Conservation (phyloP, 306 rosid species). For the Nissolia schottii region DNA sequence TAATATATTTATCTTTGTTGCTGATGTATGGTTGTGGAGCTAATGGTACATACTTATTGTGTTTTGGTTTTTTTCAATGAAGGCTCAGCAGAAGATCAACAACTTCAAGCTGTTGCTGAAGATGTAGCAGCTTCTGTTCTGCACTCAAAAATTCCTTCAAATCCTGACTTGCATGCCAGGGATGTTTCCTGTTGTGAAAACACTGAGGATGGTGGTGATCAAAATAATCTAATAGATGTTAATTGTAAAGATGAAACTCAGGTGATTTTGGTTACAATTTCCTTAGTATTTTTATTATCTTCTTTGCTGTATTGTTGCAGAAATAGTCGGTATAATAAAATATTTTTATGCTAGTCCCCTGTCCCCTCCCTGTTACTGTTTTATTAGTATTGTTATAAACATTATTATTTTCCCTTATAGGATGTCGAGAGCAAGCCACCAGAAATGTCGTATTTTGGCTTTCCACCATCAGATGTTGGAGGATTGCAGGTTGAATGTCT, state of each 20-base stretch:
- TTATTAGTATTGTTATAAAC: background rate
- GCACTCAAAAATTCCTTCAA: constrained; percentile 44
- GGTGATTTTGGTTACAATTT: constrained; percentile 32
- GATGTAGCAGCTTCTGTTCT: constrained; percentile 88
- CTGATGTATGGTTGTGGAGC: background rate
- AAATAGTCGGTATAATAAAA: background rate
- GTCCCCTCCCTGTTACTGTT: background rate
- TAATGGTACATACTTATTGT: constrained; percentile 7
- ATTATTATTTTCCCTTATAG: constrained; percentile 31
- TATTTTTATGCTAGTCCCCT: background rate
- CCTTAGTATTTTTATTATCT: background rate
- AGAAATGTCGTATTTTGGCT: constrained; percentile 55
- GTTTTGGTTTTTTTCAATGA: constrained; percentile 17
- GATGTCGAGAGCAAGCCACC: constrained; percentile 44
- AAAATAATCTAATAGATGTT: constrained; percentile 21
- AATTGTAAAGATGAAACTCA: constrained; percentile 33
- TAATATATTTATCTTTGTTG: constrained; percentile 5
- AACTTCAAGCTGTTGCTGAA: constrained; percentile 92
- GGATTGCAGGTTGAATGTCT: constrained; percentile 67
- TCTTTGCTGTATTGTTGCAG: background rate
- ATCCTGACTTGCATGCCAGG: constrained; percentile 38
- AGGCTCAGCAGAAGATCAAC: constrained; percentile 75
- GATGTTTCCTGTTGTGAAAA: constrained; percentile 32
- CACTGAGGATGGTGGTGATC: constrained; percentile 31
- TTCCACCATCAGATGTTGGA: constrained; percentile 62